Evolutionary conservation across 2,329 filamentous ascomycete genomes (phyloP), one percentile per base, ranked within the genome.

Genomic region (Lachnellula occidentalis): DNA sequence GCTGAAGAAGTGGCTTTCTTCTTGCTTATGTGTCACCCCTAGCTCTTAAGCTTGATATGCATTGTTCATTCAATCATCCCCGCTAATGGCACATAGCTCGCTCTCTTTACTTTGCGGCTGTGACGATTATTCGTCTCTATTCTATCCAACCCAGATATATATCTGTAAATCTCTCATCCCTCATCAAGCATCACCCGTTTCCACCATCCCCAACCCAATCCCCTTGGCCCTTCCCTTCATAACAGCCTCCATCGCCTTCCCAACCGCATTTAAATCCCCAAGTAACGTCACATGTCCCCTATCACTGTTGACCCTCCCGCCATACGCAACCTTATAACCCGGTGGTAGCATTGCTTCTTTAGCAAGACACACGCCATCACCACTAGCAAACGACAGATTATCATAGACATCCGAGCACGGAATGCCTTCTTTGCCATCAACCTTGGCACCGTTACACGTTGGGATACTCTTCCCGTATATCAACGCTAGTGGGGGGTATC

Each of bases 401-500:
- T 95, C 90, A 68, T 95, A 96, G 0, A 83, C 86, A 69, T 95
- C 90, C 0, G 82, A 75, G 57, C 83, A 82, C 48, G 83, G 80
- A 61, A 96, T 96, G 0, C 80, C 84, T 51, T 92, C 90, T 3
- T 80, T 77, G 2, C 83, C 82, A 14, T 80, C 74, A 0, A 97
- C 90, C 45, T 86, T 84, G 0, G 89, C 90, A 0, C 87, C 90
- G 67, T 85, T 90, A 1, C 95, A 88, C 0, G 92, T 96, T 0
- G 92, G 92, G 1, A 87, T 88, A 22, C 83, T 84, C 69, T 95
- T 96, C 53, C 89, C 88, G 71, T 95, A 96, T 8, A 97, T 81
- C 46, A 95, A 80, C 0, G 88, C 85, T 12, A 89, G 76, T 0
- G 92, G 92, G 2, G 92, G 92, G 66, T 96, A 96, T 0, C 70